Evolutionary conservation across 176 grass and related monocot species (phyloP), one percentile per base, ranked within the genome.

Genomic region (Rhynchospora breviuscula): DNA sequence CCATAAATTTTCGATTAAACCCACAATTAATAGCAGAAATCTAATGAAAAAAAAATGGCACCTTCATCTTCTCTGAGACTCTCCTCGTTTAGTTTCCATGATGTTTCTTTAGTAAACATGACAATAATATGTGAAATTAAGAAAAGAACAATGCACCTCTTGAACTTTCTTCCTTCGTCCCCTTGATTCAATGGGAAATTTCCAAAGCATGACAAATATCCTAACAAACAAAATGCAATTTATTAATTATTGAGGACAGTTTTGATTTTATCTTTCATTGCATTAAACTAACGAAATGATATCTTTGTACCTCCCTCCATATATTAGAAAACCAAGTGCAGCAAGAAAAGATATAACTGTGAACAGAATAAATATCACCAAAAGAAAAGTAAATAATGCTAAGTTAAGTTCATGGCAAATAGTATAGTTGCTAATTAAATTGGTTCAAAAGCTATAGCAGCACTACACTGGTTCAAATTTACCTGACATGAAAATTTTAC

Each of bases 401-500:
- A 3, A 78, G 51, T 57, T 10, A 53, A 54, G 49, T 15, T 4
- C 5, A 9, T 31, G 29, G 72, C 72, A 76, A 53, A 76, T 29
- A 40, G 35, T 4, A 40, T 4, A 40, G 35, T 2, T 40, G 1
- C 13, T 83, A 65, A 81, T 44, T 22, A 83, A 65, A 81, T 45
- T 23, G 79, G 57, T 68, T 35, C 48, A 85, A 62, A 67, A 62
- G 21, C 4, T 83, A 58, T 8, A 83, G 26, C 47, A 52, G 67
- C 17, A 85, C 68, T 56, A 48, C 46, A 8, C 70, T 10, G 14
- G 64, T 69, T 58, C 19, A 73, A 33, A 75, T 26, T 18, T 94
- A 97, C 94, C 88, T 88, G 91, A 89, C 87, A 97, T 86, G 64
- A 97, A 97, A 67, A 92, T 43, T 84, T 90, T 94, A 81, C 92